Conservation (phyloP, 2,329 filamentous ascomycete species). For the Apiospora pterosperma region DNA sequence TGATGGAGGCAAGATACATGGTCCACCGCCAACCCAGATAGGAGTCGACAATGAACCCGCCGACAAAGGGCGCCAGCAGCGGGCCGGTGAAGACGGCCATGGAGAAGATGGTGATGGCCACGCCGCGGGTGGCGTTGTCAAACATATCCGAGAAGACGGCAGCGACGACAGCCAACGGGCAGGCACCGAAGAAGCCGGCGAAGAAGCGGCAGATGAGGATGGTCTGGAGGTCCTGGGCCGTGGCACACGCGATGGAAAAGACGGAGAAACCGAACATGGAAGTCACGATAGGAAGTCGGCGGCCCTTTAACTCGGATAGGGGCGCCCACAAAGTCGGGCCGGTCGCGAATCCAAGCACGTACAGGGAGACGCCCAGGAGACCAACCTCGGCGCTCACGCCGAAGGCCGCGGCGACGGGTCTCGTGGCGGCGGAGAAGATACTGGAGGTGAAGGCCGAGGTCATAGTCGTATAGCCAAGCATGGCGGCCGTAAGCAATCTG, state of each 20-base stretch:
- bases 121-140: slow-evolving; percentile 58
- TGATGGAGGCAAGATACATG: slow-evolving; percentile 59
- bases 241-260: slow-evolving; percentile 62
- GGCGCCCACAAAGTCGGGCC: slow-evolving; percentile 68
- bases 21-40: slow-evolving; percentile 73
- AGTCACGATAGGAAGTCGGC: slow-evolving; percentile 58
- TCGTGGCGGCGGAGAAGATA: slow-evolving; percentile 69
- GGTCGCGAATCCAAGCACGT: slow-evolving; percentile 65
- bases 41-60: slow-evolving; percentile 62
- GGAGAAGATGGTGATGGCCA: slow-evolving; percentile 55
- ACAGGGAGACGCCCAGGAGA: slow-evolving; percentile 63
- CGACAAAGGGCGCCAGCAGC: slow-evolving; percentile 64
- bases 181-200: slow-evolving; percentile 68
- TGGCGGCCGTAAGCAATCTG: slow-evolving; percentile 59
- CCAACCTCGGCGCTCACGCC: slow-evolving; percentile 60
- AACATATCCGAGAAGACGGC: slow-evolving; percentile 73
- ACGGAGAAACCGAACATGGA: slow-evolving; percentile 68
- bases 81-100: slow-evolving; percentile 66
- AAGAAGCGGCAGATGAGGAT: slow-evolving; percentile 73
- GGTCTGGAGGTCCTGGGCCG: slow-evolving; percentile 65
- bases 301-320: slow-evolving; percentile 67
- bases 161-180: slow-evolving; percentile 64
- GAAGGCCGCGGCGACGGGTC: slow-evolving; percentile 53
- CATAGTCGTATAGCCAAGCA: slow-evolving; percentile 72
- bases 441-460: slow-evolving; percentile 69